Conservation (phyloP, 1,284 basidiomycete genomes). For the Rhodotorula sp. region DNA sequence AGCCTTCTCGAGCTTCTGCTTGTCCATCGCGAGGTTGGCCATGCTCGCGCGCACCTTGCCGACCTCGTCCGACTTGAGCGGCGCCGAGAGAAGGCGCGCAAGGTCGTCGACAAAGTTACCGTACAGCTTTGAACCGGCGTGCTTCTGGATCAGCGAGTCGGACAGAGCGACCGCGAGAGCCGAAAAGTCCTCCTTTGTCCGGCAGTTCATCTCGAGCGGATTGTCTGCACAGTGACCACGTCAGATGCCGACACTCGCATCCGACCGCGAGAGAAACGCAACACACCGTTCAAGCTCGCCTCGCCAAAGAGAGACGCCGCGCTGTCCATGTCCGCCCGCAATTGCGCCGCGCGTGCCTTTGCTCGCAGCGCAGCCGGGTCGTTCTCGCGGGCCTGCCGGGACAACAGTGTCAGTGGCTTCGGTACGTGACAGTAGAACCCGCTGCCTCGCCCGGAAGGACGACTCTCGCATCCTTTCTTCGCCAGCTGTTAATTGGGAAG, state of each 20-base stretch:
- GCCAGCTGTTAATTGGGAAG: constrained; percentile 52
- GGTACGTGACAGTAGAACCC: too few relatives aligned
- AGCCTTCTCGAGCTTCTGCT: constrained; percentile 78
- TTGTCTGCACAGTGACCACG: constrained; percentile 10
- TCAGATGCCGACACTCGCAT: too few relatives aligned
- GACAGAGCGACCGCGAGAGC: constrained; percentile 69
- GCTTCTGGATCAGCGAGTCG: constrained; percentile 68
- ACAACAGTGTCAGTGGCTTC: not conserved
- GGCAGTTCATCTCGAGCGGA: constrained; percentile 53
- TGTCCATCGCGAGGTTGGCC: constrained; percentile 85
- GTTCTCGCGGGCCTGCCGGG: constrained; percentile 54
- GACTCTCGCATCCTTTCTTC: not conserved
- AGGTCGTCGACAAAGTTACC: constrained; percentile 76
- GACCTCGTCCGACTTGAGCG: constrained; percentile 81
- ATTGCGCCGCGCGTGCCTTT: constrained; percentile 70
- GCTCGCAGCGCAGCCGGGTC: constrained; percentile 70
- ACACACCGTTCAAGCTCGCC: constrained; percentile 64
- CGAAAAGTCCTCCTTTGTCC: constrained; percentile 80
- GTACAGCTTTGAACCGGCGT: constrained; percentile 77
- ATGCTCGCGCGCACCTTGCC: constrained; percentile 78
- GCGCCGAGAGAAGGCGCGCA: constrained; percentile 66
- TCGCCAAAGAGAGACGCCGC: constrained; percentile 76
- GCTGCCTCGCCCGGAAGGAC: not conserved
- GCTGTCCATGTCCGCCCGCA: constrained; percentile 78
- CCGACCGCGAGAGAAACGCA: not conserved